Percentiles rank a stretch among this genome's conserved stretches.
These are phyloP conservation scores for Remersonia thermophila DNA, from an alignment of 2,329 filamentous ascomycete genomes.

Conservation along the genomic window DNA sequence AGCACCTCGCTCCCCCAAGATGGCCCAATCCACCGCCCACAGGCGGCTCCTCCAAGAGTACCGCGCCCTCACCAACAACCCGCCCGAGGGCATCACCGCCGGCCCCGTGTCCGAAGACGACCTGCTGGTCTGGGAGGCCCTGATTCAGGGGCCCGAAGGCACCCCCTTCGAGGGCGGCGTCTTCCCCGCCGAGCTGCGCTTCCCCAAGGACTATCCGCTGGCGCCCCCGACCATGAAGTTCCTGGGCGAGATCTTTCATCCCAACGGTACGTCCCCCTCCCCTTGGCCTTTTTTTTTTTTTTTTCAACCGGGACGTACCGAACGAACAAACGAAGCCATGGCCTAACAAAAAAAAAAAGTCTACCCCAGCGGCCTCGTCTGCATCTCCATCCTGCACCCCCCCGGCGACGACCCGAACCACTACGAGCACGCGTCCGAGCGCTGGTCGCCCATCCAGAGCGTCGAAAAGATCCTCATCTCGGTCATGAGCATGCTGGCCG, in stretches of 20 bases:
- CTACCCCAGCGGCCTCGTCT: constrained; percentile 83
- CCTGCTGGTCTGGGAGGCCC: constrained; percentile 88
- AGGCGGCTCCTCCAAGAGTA: constrained; percentile 93
- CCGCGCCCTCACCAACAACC: constrained; percentile 82
- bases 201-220: constrained; percentile 93
- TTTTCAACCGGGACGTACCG: too few species aligned
- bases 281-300: too few species aligned
- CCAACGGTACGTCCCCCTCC: constrained; percentile 55
- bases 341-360: too few species aligned
- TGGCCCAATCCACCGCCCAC: constrained; percentile 52
- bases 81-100: constrained; percentile 94
- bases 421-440: constrained; percentile 91
- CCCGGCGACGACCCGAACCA: constrained; percentile 96
- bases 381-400: constrained; percentile 95
- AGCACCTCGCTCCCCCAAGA: too few species aligned
- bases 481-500: constrained; percentile 96
- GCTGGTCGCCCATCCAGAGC: constrained; percentile 93
- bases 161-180: constrained; percentile 94
- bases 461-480: constrained; percentile 96
- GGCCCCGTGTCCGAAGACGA: constrained; percentile 90
- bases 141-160: constrained; percentile 89
- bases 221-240: constrained; percentile 95
- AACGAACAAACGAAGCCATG: too few species aligned
- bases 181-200: constrained; percentile 88
- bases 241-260: constrained; percentile 87